A percentile compares a stretch with the other conserved stretches of the same genome.
phyloP scores from a whole-genome alignment of 2,329 filamentous ascomycete genomes.

The Talaromyces sp. region DNA sequence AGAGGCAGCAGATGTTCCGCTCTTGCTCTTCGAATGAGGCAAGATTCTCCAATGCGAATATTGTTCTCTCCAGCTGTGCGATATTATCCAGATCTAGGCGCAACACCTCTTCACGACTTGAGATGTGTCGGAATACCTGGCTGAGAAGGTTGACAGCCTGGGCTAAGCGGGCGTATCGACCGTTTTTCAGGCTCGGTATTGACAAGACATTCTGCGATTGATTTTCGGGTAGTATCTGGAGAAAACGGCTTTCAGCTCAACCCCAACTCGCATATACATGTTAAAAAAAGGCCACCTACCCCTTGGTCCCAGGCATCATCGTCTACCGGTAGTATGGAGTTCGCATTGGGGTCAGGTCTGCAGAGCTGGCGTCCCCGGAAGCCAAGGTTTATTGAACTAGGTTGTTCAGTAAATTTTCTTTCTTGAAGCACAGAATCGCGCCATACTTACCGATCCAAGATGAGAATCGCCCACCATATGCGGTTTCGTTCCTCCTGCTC shows the following conservation, averaged over 20 bases:
- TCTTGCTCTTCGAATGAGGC: slow-evolving; percentile 1
- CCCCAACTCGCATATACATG: not conserved
- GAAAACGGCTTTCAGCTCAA: not conserved
- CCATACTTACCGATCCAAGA: not conserved
- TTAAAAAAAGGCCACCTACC: not conserved
- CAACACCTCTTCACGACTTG: not conserved
- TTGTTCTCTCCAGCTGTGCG: not conserved
- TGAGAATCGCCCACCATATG: slow-evolving; percentile 2
- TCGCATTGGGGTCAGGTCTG: not conserved
- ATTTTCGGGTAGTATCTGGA: not conserved
- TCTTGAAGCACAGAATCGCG: not conserved
- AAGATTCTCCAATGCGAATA: not conserved
- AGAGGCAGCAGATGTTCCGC: not conserved
- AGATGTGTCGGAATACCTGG: slow-evolving; percentile 1
- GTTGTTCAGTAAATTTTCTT: not conserved
- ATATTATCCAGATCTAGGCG: not conserved
- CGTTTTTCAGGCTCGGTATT: not conserved
- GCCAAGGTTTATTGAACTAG: not conserved
- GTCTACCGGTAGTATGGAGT: slow-evolving; percentile 1
- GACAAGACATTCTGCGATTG: slow-evolving; percentile 1
- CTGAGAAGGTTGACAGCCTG: slow-evolving; percentile 1
- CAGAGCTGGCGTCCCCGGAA: slow-evolving; percentile 1
- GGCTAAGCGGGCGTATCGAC: not conserved
- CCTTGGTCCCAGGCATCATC: slow-evolving; percentile 1
- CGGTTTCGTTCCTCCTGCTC: slow-evolving; percentile 1